Evolutionary conservation across 768 basidiomycete genomes (phyloP), one percentile per base, ranked within the genome.

Genomic region (Leccinum subtestaceum): DNA sequence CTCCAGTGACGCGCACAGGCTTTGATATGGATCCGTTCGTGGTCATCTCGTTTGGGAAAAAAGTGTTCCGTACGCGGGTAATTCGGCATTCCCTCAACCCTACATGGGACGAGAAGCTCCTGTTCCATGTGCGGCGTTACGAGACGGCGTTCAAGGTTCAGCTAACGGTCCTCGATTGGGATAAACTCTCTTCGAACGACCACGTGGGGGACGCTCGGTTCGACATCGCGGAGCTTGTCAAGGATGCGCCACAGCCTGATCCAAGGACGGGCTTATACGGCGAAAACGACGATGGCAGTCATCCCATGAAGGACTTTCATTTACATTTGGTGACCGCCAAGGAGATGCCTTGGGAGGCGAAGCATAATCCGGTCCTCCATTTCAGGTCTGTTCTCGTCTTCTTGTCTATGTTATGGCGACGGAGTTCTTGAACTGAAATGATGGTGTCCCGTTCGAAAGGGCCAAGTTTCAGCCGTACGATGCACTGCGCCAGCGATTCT

Each of bases 11-110:
- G 1, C 84, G 89, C 0, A 91, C 85, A 0, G 91, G 91, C 0
- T 95, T 88, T 83, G 95, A 98, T 70, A 97, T 98, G 95, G 95
- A 98, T 67, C 95, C 95, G 0, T 98, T 98, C 68, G 91, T 93
- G 21, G 94, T 99, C 61, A 83, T 95, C 62, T 93, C 25, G 25
- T 25, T 25, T 25, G 25, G 25, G 25, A 45, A 25, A 25, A 25
- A 25, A 25, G 25, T 25, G 25, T 25, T 25, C 25, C 25, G 25
- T 25, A 25, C 25, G 25, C 25, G 25, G 25, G 32, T 94, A 27
- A 86, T 95, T 56, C 84, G 94, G 4, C 93, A 95, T 72, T 87
- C 84, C 0, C 76, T 87, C 55, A 93, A 91, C 70, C 96, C 97
- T 0, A 80, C 81, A 1, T 98, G 95, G 92, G 91, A 98, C 61